Conservation (phyloP, 2,329 filamentous ascomycete species). For the Neonectria hederae region DNA sequence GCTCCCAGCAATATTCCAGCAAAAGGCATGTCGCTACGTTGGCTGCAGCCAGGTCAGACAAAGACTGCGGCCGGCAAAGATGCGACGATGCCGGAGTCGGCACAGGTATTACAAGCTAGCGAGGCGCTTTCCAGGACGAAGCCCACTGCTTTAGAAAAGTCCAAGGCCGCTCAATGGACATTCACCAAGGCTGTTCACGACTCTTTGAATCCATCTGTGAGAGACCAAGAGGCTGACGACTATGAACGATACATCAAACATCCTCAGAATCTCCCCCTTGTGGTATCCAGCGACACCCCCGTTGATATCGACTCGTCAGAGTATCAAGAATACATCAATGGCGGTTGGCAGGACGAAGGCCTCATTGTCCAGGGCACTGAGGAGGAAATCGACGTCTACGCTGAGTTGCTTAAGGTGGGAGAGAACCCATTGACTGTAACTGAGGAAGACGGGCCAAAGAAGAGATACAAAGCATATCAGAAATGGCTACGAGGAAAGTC, state of each 20-base stretch:
- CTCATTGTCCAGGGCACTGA: slow-evolving; percentile 62
- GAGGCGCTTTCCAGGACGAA: slow-evolving; percentile 55
- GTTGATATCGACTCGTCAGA: slow-evolving; percentile 69
- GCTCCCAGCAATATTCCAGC: slow-evolving; percentile 51
- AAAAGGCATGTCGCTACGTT: slow-evolving; percentile 65
- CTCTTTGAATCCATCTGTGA: slow-evolving; percentile 86
- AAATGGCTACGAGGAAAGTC: slow-evolving; percentile 97
- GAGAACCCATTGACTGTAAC: slow-evolving; percentile 89
- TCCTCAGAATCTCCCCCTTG: slow-evolving; percentile 86
- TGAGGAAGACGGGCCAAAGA: slow-evolving; percentile 87
- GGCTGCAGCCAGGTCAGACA: slow-evolving; percentile 64
- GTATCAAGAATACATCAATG: slow-evolving; percentile 83
- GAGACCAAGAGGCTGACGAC: slow-evolving; percentile 79
- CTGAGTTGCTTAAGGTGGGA: slow-evolving; percentile 77
- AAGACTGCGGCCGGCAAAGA: slow-evolving; percentile 40
- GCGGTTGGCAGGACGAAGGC: slow-evolving; percentile 69
- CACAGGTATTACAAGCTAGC: slow-evolving; percentile 28
- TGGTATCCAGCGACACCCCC: slow-evolving; percentile 74
- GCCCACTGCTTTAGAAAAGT: slow-evolving; percentile 74
- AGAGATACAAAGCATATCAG: slow-evolving; percentile 94
- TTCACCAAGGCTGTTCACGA: slow-evolving; percentile 86
- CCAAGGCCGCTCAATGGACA: slow-evolving; percentile 86
- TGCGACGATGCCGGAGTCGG: slow-evolving; percentile 24
- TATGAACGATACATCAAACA: slow-evolving; percentile 91
- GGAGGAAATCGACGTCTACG: slow-evolving; percentile 67